These are phyloP conservation scores for Xylariaceae sp. DNA, from an alignment of 2,329 filamentous ascomycete species.

Conservation along the genomic window DNA sequence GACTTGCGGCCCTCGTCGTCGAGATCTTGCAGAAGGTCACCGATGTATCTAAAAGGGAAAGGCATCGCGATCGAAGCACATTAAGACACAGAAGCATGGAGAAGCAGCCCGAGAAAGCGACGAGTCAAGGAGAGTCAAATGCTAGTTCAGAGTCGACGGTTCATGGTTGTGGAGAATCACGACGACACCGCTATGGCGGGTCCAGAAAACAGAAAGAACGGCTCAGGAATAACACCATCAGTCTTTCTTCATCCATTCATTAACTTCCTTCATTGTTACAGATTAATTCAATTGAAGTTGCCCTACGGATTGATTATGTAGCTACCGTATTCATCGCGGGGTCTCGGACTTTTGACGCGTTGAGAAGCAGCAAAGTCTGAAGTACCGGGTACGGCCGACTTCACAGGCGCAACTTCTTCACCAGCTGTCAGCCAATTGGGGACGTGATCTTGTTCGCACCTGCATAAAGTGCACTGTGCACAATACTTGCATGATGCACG, in stretches of 20 bases:
- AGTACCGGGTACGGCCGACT: background rate
- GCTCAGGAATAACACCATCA: no score
- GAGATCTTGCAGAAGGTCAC: constrained; percentile 66
- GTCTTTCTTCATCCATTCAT: no score
- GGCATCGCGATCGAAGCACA: constrained; percentile 36
- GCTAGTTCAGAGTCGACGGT: background rate
- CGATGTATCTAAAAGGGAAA: constrained; percentile 64
- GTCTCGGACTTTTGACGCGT: background rate
- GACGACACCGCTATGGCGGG: constrained; percentile 2
- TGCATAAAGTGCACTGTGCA: background rate
- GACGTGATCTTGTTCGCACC: background rate
- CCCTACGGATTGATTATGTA: background rate
- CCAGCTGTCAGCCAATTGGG: background rate
- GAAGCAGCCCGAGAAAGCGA: background rate
- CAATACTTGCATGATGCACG: background rate
- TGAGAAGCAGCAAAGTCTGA: background rate
- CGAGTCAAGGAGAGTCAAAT: background rate
- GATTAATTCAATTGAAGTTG: background rate
- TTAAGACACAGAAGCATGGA: background rate
- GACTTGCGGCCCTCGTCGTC: constrained; percentile 41
- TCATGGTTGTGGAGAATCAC: constrained; percentile 17
- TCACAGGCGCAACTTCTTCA: background rate
- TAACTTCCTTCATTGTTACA: background rate
- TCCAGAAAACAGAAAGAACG: background rate
- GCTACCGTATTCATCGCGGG: background rate